Percentiles rank a stretch among this genome's conserved stretches.
phyloP scores from a whole-genome alignment of 129 eudicot species.

The Flaveria linearis region DNA sequence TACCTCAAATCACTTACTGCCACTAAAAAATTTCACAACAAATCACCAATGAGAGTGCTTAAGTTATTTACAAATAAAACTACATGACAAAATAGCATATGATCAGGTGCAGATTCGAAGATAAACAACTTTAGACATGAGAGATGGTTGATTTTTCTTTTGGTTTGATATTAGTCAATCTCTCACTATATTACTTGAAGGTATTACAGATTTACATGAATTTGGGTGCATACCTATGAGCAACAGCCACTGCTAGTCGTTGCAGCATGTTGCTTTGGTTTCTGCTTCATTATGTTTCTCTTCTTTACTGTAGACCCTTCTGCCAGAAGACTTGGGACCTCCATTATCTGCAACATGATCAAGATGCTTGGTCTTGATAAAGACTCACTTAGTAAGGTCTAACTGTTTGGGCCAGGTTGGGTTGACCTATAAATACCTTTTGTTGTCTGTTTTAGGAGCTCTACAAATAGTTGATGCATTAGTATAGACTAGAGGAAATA shows the following conservation, averaged over 20 bases:
- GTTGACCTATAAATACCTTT: not conserved
- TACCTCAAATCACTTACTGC: slow-evolving; percentile 14
- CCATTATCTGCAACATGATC: slow-evolving; percentile 68
- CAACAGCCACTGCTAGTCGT: slow-evolving; percentile 60
- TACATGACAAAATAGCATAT: slow-evolving; percentile 2
- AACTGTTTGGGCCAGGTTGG: not conserved
- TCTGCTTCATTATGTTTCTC: slow-evolving; percentile 72
- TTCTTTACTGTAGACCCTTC: slow-evolving; percentile 77
- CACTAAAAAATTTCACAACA: slow-evolving; percentile 17
- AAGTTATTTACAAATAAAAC: slow-evolving; percentile 26
- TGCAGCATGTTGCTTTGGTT: slow-evolving; percentile 54
- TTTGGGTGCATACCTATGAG: slow-evolving; percentile 33
- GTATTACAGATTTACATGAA: slow-evolving; percentile 38
- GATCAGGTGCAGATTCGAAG: not conserved
- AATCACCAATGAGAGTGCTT: not conserved
- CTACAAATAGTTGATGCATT: not conserved
- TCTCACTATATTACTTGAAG: not conserved
- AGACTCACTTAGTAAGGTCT: not conserved
- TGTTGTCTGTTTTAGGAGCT: not conserved
- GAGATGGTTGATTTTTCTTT: slow-evolving; percentile 19
- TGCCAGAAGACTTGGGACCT: slow-evolving; percentile 84
- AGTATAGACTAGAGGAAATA: not conserved
- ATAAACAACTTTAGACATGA: slow-evolving; percentile 46
- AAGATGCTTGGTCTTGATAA: not conserved
- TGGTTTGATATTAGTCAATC: slow-evolving; percentile 9